These are phyloP conservation scores for Phaffomyces thermotolerans DNA, from an alignment of 805 yeast species.

Conservation along the genomic window DNA sequence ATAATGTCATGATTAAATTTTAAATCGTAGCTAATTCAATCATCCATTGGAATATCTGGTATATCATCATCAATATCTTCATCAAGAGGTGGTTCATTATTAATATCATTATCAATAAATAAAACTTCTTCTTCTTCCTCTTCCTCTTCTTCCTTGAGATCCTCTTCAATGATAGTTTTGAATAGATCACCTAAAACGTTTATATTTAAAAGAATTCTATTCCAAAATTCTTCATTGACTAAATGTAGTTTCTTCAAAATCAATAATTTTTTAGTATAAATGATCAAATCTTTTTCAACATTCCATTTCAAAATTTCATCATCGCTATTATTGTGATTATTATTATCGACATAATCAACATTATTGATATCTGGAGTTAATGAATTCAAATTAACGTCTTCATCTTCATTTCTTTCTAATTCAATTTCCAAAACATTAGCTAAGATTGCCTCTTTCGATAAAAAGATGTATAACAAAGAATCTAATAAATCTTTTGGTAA, in stretches of 20 bases:
- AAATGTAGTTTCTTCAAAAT: constrained; percentile 29
- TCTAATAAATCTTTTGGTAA: constrained; percentile 27
- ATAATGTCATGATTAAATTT: not conserved
- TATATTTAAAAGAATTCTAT: constrained; percentile 33
- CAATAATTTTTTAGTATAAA: constrained; percentile 33
- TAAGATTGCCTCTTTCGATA: constrained; percentile 40
- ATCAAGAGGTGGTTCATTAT: not conserved
- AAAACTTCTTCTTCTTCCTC: not conserved
- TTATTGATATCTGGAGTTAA: constrained; percentile 4
- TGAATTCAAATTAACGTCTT: constrained; percentile 35
- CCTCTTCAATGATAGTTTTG: constrained; percentile 6
- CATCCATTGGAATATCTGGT: constrained; percentile 14
- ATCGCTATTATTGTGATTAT: constrained; percentile 6
- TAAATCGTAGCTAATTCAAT: constrained; percentile 1
- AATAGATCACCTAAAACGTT: constrained; percentile 28
- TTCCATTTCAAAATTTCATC: constrained; percentile 24
- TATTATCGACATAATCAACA: too few relatives aligned
- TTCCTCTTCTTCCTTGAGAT: constrained; percentile 5
- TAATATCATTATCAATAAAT: not conserved
- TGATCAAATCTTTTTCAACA: constrained; percentile 35
- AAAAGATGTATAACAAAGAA: constrained; percentile 35
- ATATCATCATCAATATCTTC: constrained; percentile 2
- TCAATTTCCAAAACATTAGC: constrained; percentile 31
- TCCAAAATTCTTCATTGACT: constrained; percentile 18
- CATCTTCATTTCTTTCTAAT: constrained; percentile 46